A percentile compares a stretch with the other conserved stretches of the same genome.
Evolutionary conservation across 2,329 filamentous ascomycete genomes (phyloP).

Genomic region (Colletotrichum sansevieriae): DNA sequence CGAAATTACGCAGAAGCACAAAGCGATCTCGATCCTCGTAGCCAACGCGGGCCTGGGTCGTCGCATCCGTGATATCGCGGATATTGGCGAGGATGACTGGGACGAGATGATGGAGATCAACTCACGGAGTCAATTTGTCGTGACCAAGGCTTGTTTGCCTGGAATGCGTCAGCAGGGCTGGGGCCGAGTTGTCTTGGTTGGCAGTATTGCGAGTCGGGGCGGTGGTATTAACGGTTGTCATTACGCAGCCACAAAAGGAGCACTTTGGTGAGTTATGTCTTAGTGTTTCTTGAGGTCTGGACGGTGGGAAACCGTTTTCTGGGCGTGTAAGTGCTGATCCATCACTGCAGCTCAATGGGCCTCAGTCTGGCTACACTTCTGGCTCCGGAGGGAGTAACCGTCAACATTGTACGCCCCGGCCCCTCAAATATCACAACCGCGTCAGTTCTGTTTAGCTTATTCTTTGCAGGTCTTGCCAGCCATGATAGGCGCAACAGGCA

Average conservation of each 20-base stretch:
- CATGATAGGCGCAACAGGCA: slow-evolving; percentile 53
- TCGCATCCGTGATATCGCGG: slow-evolving; percentile 50
- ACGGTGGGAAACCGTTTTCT: not conserved
- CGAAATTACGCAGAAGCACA: slow-evolving; percentile 44
- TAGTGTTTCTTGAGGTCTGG: too few relatives aligned
- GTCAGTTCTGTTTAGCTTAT: not conserved
- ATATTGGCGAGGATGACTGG: slow-evolving; percentile 53
- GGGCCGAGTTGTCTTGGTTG: slow-evolving; percentile 51
- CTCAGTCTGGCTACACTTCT: slow-evolving; percentile 50
- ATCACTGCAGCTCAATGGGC: slow-evolving; percentile 50
- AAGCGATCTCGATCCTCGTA: slow-evolving; percentile 49
- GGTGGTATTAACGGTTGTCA: slow-evolving; percentile 53
- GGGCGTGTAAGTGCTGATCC: not conserved
- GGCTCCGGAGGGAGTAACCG: slow-evolving; percentile 50
- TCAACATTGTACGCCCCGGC: slow-evolving; percentile 48
- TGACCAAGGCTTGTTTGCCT: slow-evolving; percentile 49
- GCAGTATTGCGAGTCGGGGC: slow-evolving; percentile 51
- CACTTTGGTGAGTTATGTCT: slow-evolving; percentile 29
- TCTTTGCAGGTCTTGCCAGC: slow-evolving; percentile 50
- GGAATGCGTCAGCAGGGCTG: slow-evolving; percentile 50
- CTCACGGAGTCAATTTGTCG: slow-evolving; percentile 51
- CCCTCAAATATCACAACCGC: not conserved
- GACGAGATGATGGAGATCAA: slow-evolving; percentile 53
- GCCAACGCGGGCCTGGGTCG: slow-evolving; percentile 51
- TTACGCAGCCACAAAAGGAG: slow-evolving; percentile 52